Conservation (phyloP, 345 rosid genomes). For the Populus ilicifolia region DNA sequence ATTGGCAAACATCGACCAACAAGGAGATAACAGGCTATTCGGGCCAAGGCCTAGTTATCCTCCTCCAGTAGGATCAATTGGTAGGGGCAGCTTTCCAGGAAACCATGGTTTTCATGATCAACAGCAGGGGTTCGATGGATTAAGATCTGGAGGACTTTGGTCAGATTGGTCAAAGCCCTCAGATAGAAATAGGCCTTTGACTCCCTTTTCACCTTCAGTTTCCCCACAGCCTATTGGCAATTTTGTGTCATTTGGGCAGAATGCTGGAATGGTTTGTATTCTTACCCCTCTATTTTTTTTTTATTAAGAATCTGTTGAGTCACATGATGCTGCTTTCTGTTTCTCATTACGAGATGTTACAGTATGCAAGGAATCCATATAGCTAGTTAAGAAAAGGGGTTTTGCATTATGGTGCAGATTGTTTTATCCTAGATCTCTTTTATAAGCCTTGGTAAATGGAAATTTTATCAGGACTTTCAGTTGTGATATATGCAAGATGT, state of each 20-base stretch:
- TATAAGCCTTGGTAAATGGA: neutral
- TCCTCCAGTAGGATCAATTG: conserved; percentile 64
- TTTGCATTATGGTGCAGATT: too few species aligned
- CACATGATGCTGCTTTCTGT: neutral
- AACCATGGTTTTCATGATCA: conserved; percentile 65
- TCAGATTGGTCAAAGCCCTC: conserved; percentile 73
- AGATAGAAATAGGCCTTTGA: conserved; percentile 59
- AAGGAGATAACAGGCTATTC: conserved; percentile 58
- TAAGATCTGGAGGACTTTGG: conserved; percentile 71
- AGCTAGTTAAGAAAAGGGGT: neutral
- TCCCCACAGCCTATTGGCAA: conserved; percentile 72
- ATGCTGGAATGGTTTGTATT: conserved; percentile 58
- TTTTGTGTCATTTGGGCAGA: conserved; percentile 59
- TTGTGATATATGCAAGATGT: neutral
- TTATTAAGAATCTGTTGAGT: neutral
- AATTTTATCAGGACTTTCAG: neutral
- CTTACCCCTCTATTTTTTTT: conserved; percentile 3
- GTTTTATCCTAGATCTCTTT: neutral
- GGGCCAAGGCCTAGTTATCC: conserved; percentile 72
- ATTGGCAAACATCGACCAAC: conserved; percentile 58
- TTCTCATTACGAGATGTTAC: neutral
- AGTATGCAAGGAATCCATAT: neutral
- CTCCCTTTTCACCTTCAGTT: conserved; percentile 60
- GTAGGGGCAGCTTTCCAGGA: conserved; percentile 50
- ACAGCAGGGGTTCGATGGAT: conserved; percentile 69